Conservation (phyloP, 2,329 filamentous ascomycete genomes). For the Pseudogymnoascus sp. region DNA sequence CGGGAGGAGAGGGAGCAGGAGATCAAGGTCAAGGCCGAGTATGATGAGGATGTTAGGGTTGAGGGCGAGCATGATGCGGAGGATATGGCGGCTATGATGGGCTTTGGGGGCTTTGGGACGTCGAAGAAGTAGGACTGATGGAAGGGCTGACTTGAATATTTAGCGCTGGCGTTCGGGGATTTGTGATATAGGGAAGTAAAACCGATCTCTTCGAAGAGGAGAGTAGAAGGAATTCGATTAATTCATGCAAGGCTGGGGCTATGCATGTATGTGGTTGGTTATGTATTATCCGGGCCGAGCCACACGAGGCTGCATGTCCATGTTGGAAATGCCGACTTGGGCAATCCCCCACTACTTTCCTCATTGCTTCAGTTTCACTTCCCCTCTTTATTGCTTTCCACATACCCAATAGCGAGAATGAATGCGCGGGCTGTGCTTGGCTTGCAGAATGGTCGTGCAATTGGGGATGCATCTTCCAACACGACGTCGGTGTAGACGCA, state of each 20-base stretch:
- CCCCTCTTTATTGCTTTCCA: not conserved
- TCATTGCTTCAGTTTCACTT: not conserved
- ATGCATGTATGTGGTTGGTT: not conserved
- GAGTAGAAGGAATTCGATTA: not conserved
- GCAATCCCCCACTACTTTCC: not conserved
- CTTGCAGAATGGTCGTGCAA: not conserved
- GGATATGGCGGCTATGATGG: conserved; percentile 62
- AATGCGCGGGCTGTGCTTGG: not conserved
- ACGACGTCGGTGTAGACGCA: not conserved
- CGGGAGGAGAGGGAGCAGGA: conserved; percentile 42
- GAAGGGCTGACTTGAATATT: not conserved
- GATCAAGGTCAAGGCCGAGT: conserved; percentile 49
- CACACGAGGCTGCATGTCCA: not conserved
- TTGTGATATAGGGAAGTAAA: not conserved
- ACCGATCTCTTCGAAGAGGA: not conserved
- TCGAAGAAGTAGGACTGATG: conserved; percentile 30
- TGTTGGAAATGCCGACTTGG: not conserved
- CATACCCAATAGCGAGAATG: not conserved
- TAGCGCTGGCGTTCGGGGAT: not conserved
- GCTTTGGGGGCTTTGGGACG: conserved; percentile 53
- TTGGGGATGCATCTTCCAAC: not conserved
- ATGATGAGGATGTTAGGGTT: conserved; percentile 55
- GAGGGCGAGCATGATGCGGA: conserved; percentile 65
- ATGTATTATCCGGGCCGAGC: not conserved
- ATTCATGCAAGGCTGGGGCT: not conserved